Evolutionary conservation across 768 basidiomycete genomes (phyloP).

Genomic region (Tylopilus rubrobrunneus): DNA sequence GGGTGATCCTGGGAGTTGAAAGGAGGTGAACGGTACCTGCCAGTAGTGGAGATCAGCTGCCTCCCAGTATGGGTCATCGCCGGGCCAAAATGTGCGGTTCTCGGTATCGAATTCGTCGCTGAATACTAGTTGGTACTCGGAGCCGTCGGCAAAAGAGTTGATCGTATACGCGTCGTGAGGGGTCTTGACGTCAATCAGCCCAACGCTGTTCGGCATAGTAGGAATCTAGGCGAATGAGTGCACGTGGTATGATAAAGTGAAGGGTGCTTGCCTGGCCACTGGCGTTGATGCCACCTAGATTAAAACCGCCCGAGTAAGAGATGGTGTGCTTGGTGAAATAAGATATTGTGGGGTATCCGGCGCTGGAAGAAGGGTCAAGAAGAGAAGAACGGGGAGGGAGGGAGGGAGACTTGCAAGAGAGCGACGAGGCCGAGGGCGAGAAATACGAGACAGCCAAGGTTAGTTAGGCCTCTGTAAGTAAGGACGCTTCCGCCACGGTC

Average conservation of each 20-base stretch:
- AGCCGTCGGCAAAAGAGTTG: slow-evolving; percentile 49
- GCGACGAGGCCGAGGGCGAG: slow-evolving; percentile 49
- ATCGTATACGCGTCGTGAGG: slow-evolving; percentile 55
- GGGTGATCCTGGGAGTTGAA: not conserved
- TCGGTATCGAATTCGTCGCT: slow-evolving; percentile 86
- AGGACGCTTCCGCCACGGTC: slow-evolving; percentile 56
- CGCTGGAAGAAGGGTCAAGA: slow-evolving; percentile 34
- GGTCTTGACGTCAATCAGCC: slow-evolving; percentile 75
- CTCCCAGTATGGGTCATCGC: slow-evolving; percentile 89
- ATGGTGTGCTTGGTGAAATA: slow-evolving; percentile 46
- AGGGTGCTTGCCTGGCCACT: slow-evolving; percentile 55
- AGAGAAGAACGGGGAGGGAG: not conserved
- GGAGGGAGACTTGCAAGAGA: slow-evolving; percentile 49
- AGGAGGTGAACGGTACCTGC: slow-evolving; percentile 37
- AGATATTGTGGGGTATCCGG: slow-evolving; percentile 59
- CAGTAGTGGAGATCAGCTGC: slow-evolving; percentile 80
- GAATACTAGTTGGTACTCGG: slow-evolving; percentile 65
- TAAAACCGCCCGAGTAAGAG: slow-evolving; percentile 59
- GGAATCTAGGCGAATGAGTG: slow-evolving; percentile 42
- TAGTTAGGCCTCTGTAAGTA: slow-evolving; percentile 65
- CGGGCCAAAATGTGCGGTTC: slow-evolving; percentile 73
- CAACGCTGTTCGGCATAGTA: slow-evolving; percentile 56
- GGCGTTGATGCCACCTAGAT: slow-evolving; percentile 73
- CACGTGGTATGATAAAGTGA: not conserved
- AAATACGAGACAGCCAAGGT: slow-evolving; percentile 64